Base-by-base conservation (phyloP, 1,139 yeast species). In the Magnusiomyces magnusii region DNA sequence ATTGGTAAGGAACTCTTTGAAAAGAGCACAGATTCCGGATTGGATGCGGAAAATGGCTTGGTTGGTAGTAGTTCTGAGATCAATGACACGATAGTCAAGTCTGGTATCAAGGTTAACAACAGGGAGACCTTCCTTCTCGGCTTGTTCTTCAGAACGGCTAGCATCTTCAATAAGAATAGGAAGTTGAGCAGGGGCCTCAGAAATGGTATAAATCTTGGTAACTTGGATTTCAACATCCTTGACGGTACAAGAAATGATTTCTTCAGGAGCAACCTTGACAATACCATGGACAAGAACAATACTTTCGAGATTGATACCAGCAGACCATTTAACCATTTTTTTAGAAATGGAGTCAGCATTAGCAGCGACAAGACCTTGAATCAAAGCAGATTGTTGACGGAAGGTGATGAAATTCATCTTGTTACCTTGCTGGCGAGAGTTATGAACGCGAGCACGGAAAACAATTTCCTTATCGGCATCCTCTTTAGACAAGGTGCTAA, bases 151-250 rank as follows among this genome's bases (percentile, higher is more conserved):
- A 56, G 96, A 85, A 77, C 99, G 86, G 42, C 91, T 80, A 51
- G 99, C 98, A 75, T 93, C 99, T 78, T 93, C 99, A 69, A 95
- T 84, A 71, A 91, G 81, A 72, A 93, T 86, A 61, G 99, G 99
- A 70, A 93, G 80, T 76, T 87, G 92, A 68, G 87, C 87, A 57
- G 98, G 97, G 49, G 98, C 87, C 74, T 86, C 96, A 63, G 88
- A 84, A 65, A 92, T 84, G 60, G 92, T 80, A 75, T 76, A 84
- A 64, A 93, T 80, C 76, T 87, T 85, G 63, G 81, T 75, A 67
- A 93, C 80, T 65, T 83, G 86, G 65, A 93, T 82, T 78, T 93
- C 99, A 61, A 84, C 87, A 68, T 89, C 93, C 79, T 91, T 95
- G 61, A 90, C 85, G 57, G 98, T 88, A 59, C 97, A 95, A 57